Conservation (phyloP, 106 monocot genomes). For the Dioscorea alata region DNA sequence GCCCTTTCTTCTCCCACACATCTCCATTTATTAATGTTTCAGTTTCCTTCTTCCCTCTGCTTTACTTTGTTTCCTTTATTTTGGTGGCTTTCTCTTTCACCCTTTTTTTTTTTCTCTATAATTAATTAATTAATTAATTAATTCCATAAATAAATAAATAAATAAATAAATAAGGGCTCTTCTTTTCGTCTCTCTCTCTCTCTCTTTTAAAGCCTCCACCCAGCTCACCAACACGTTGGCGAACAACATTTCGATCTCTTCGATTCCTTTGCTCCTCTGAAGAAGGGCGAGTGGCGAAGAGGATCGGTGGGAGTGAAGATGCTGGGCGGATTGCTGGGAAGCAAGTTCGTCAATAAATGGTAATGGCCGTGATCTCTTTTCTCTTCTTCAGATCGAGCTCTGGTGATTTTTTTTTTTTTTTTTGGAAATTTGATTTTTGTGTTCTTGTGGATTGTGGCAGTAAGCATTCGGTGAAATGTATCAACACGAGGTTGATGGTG, state of each 20-base stretch:
- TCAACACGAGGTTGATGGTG: conserved; percentile 33
- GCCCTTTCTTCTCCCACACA: too few relatives aligned
- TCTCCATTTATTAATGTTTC: too few relatives aligned
- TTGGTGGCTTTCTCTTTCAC: too few relatives aligned
- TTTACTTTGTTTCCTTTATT: too few relatives aligned
- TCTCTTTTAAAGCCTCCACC: conserved; percentile 13
- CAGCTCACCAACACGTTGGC: neutral
- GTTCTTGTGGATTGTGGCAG: conserved; percentile 22
- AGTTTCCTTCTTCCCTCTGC: too few relatives aligned
- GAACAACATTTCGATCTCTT: neutral
- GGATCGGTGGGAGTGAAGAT: conserved; percentile 19
- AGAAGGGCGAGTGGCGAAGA: neutral
- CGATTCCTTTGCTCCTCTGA: neutral
- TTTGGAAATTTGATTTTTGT: neutral
- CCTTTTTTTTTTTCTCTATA: too few relatives aligned
- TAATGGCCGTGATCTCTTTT: conserved; percentile 1
- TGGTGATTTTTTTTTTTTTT: neutral
- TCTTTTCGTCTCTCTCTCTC: too few relatives aligned
- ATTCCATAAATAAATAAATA: too few relatives aligned
- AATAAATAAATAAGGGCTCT: too few relatives aligned
- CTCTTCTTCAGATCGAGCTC: neutral
- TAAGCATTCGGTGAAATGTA: conserved; percentile 68
- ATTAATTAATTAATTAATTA: too few relatives aligned
- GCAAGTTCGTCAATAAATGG: conserved; percentile 81
- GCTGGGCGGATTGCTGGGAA: conserved; percentile 56